Evolutionary conservation across 2,329 filamentous ascomycete species (phyloP), one percentile per base, ranked within the genome.

Genomic region (Aspergillus tanneri): DNA sequence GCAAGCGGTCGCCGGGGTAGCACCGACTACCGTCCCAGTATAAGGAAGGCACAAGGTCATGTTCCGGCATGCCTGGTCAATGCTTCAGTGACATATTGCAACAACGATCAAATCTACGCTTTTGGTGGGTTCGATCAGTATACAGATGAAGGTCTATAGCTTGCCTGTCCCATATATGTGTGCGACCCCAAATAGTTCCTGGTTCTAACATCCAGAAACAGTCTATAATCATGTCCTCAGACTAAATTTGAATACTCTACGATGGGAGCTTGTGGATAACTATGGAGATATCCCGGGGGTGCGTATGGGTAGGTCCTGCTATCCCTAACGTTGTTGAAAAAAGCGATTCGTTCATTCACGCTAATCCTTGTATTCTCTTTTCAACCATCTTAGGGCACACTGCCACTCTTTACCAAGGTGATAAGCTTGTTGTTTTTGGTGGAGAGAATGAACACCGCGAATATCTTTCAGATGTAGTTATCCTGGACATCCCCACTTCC

Each of bases 111-210:
- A 70, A 97, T 99, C 61, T 97, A 95, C 71, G 93, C 92, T 9
- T 99, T 99, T 76, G 93, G 93, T 35, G 93, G 93, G 14, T 99
- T 99, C 65, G 93, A 99, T 66, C 92, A 97, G 71, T 97, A 96
- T 67, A 99, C 93, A 0, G 93, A 99, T 68, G 93, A 99, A 75
- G 88, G 80, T 80, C 54, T 19, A 60, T 59, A 39, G 22, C 18
- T 32, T 18, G 24, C 21, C 38, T 21, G 11, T 22, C 2, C 11
- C 19, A 14, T 30, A 14, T 8, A 24, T 22, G 37, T 46, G n/a
- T n/a, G n/a, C n/a, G n/a, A n/a, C n/a, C n/a, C n/a, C n/a, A n/a
- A n/a, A n/a, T n/a, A n/a, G n/a, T n/a, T 36, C 47, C 44, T 27
- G 12, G 21, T 25, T 19, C 50, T 54, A 47, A 53, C 37, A 16